phyloP scores from a whole-genome alignment of 2,329 filamentous ascomycete species.

The Fusarium citri region DNA sequence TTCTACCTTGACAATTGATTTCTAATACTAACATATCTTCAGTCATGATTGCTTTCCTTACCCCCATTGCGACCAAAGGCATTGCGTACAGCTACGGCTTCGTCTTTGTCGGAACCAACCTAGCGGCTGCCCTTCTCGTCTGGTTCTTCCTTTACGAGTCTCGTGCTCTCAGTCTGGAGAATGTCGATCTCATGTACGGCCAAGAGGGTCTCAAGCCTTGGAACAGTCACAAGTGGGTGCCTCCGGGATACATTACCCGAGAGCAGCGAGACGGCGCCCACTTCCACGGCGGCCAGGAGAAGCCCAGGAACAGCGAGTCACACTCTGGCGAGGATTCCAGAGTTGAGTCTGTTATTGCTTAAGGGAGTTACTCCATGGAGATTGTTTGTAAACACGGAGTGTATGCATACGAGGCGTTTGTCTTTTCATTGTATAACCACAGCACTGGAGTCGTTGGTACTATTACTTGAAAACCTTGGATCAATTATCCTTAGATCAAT shows the following conservation, averaged over 20 bases:
- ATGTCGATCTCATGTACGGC: slow-evolving; percentile 78
- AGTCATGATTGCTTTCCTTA: slow-evolving; percentile 75
- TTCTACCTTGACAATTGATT: fast-evolving
- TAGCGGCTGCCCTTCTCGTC: slow-evolving; percentile 68
- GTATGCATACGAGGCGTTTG: slow-evolving; percentile 32
- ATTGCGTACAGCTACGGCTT: slow-evolving; percentile 75
- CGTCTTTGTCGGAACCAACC: slow-evolving; percentile 72
- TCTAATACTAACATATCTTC: slow-evolving; percentile 12
- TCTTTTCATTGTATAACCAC: slow-evolving; percentile 27
- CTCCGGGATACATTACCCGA: slow-evolving; percentile 57
- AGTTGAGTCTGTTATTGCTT: slow-evolving; percentile 35
- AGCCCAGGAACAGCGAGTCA: slow-evolving; percentile 41
- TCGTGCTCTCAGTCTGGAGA: slow-evolving; percentile 73
- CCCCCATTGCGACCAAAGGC: slow-evolving; percentile 70
- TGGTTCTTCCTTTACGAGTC: slow-evolving; percentile 79
- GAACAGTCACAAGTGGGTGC: slow-evolving; percentile 67
- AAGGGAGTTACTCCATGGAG: background rate
- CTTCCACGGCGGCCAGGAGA: slow-evolving; percentile 42
- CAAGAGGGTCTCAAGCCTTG: slow-evolving; percentile 68
- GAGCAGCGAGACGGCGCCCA: slow-evolving; percentile 50
- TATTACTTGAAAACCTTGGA: background rate
- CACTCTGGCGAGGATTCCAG: slow-evolving; percentile 35
- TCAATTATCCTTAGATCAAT: slow-evolving; percentile 9
- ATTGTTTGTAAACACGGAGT: background rate
- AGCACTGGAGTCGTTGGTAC: slow-evolving; percentile 1